Evolutionary conservation across 2,329 filamentous ascomycete species (phyloP).

Genomic region (Fusarium liriodendri): DNA sequence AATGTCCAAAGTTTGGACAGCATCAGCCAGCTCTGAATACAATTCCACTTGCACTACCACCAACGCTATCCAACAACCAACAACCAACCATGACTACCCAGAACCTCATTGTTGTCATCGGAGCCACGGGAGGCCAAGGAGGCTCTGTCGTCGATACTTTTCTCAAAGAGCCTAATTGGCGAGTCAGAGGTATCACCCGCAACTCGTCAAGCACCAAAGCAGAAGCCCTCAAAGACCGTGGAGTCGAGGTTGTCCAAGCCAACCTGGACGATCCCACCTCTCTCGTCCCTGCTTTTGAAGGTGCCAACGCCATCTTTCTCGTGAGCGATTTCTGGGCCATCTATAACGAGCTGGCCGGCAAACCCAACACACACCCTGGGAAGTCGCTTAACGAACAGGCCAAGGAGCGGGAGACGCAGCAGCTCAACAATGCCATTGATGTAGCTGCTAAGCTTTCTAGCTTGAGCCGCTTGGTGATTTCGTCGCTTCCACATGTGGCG

Average conservation of each 20-base stretch:
- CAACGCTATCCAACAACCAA: background rate
- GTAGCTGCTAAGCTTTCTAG: background rate
- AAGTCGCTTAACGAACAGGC: background rate
- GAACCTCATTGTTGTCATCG: slow-evolving; percentile 47
- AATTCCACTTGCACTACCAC: background rate
- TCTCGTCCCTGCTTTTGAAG: slow-evolving; percentile 1
- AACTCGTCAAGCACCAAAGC: slow-evolving; percentile 6
- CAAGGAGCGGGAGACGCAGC: background rate
- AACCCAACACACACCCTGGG: background rate
- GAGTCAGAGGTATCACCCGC: slow-evolving; percentile 12
- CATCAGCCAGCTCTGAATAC: background rate
- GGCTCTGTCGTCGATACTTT: slow-evolving; percentile 30
- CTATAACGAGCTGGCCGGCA: background rate
- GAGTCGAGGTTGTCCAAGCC: slow-evolving; percentile 8
- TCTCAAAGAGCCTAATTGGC: background rate
- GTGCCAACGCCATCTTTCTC: slow-evolving; percentile 44
- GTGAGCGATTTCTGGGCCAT: slow-evolving; percentile 46
- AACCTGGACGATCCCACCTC: slow-evolving; percentile 6
- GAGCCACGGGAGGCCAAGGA: slow-evolving; percentile 56
- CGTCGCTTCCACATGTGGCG: background rate
- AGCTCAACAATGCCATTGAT: background rate
- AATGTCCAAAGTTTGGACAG: background rate
- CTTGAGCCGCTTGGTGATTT: background rate
- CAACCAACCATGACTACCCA: slow-evolving; percentile 11
- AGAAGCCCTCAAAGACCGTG: background rate